Base-by-base conservation (phyloP, 495 filamentous ascomycete genomes). In the Sabuloglossum arenarium region DNA sequence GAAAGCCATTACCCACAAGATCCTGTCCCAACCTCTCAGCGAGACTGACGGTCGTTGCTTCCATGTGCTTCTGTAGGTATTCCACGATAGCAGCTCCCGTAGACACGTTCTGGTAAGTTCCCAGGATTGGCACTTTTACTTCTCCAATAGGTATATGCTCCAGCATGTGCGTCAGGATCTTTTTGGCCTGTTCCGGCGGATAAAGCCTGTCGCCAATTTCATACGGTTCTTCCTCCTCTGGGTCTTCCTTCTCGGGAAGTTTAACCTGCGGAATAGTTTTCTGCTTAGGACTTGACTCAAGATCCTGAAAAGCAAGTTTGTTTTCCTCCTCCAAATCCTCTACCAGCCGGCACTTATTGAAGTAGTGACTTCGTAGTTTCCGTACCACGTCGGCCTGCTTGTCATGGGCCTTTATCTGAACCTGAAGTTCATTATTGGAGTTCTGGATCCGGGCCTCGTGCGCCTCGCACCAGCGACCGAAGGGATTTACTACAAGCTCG, bases 251-350 rank as follows among this genome's bases (percentile, higher is more conserved):
- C 31, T 78, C 74, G 9, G 79, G 75, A 25, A 86, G 65, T 53
- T 82, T 74, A 46, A 80, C 76, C 59, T 78, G 79, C 6, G 81
- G 81, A 0, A 78, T 70, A n/a, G 63, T 58, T 50, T 70, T 67
- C 49, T 59, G 42, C 59, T 72, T 72, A 9, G 75, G 76, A 60
- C 75, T 79, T 1, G 56, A 8, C 75, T 29, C 56, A 1, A 89
- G 87, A 59, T 86, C 86, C 64, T 96, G 87, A 66, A 97, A 96
- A 30, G 87, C 89, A 12, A 99, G 78, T 69, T 97, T 96, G 65
- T 95, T 94, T 75, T 99, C 91, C 68, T 99, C 91, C 62, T 97
- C 93, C 55, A 96, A 68, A 64, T 99, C 91, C 67, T 99, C 91
- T 6, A 96, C 81, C 45, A 94, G 76, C 47, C 91, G 84, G 63